These are phyloP conservation scores for Pisolithus tinctorius DNA, from an alignment of 768 basidiomycete genomes.

Conservation along the genomic window DNA sequence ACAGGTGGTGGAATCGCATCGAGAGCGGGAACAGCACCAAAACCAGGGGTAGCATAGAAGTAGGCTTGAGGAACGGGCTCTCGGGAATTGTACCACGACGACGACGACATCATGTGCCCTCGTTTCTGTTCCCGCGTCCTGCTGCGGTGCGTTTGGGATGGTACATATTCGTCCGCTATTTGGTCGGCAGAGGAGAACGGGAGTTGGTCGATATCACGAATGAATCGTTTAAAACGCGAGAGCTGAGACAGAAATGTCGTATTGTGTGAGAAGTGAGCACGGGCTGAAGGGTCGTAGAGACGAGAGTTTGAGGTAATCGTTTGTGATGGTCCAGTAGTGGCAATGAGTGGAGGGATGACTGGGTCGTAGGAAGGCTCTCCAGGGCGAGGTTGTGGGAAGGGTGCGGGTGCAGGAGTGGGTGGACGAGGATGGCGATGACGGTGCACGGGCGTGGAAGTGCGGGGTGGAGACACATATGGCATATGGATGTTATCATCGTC, in stretches of 20 bases:
- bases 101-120: constrained; percentile 13
- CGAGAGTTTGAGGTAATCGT: background rate
- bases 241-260: constrained; percentile 20
- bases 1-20: constrained; percentile 3
- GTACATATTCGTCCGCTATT: constrained; percentile 40
- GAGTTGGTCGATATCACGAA: constrained; percentile 29
- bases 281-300: background rate
- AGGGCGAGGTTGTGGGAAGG: constrained; percentile 19
- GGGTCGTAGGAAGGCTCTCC: constrained; percentile 22
- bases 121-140: constrained; percentile 7
- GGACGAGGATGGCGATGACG: background rate
- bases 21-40: background rate
- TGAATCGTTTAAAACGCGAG: constrained; percentile 29
- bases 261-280: constrained; percentile 6
- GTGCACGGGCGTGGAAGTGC: background rate
- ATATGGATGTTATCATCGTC: constrained; percentile 30
- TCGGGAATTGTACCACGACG: constrained; percentile 23
- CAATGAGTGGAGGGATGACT: background rate
- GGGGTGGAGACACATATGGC: background rate
- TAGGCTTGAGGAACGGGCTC: background rate
- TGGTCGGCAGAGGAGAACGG: constrained; percentile 40
- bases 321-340: background rate
- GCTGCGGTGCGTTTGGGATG: constrained; percentile 22
- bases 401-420: constrained; percentile 1
- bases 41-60: background rate